Evolutionary conservation across 306 rosid species (phyloP), one percentile per base, ranked within the genome.

Genomic region (Arachis stenosperma): DNA sequence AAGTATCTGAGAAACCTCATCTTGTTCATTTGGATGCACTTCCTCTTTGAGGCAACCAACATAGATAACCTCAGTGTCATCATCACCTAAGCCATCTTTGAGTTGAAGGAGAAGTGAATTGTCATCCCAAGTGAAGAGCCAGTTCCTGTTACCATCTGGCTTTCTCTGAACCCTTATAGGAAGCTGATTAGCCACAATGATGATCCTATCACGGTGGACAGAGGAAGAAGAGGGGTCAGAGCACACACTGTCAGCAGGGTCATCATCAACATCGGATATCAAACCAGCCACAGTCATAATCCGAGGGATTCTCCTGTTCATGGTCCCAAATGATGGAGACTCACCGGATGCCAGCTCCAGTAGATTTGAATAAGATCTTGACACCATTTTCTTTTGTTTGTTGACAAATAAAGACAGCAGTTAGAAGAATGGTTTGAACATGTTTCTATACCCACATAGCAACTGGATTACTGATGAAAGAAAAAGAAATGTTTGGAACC

Each of bases 71-170:
- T 89, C 94, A 56, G 48, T 72, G 65, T 86, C 90, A 65, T 89
- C 90, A 78, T 84, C 94, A 27, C 94, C 94, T 55, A 89, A 65
- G 0, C 93, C 93, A 81, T 88, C 93, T 78, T 76, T 88, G 77
- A 88, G 22, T 40, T 88, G 93, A 15, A 88, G 93, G 7, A 80
- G 86, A 12, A 88, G 84, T 14, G 93, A 86, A 74, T 86, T 84
- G 60, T 88, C 93, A 71, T 89, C 90, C 94, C 90, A 89, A 66
- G 40, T 81, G 60, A 89, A 89, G 42, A 40, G 63, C 93, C 93
- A 88, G 62, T 81, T 87, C 63, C 74, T 81, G 64, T 69, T 79
- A 47, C 75, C 64, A 67, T 75, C 82, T 5, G 75, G 15, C 56
- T 71, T 86, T 55, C 88, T 83, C 69, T 86, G 90, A 48, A 81